Conservation (phyloP, 2,329 filamentous ascomycete species). For the Aspergillus vadensis region DNA sequence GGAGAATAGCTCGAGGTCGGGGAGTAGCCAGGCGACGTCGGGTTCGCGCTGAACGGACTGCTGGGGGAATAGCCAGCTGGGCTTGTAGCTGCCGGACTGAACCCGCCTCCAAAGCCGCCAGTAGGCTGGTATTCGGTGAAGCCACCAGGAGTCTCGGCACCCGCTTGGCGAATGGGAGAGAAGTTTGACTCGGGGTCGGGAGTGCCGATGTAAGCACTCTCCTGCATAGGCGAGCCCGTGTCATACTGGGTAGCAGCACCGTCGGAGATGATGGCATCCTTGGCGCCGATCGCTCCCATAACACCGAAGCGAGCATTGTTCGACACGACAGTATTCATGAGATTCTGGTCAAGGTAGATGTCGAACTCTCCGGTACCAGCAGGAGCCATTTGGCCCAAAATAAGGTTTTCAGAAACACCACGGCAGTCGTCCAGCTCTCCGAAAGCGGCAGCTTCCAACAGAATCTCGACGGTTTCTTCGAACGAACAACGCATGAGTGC, state of each 20-base stretch:
- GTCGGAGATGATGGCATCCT: conserved; percentile 69
- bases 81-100: conserved; percentile 69
- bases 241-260: conserved; percentile 96
- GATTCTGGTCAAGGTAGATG: conserved; percentile 86
- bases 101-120: conserved; percentile 62
- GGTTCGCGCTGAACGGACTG: conserved; percentile 74
- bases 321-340: conserved; percentile 92
- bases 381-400: conserved; percentile 94
- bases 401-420: conserved; percentile 98
- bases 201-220: conserved; percentile 64
- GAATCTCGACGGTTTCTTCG: conserved; percentile 97
- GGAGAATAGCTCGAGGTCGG: conserved; percentile 69
- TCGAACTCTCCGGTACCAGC: conserved; percentile 98
- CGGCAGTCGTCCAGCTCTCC: conserved; percentile 97
- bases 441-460: conserved; percentile 90
- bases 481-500: conserved; percentile 99
- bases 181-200: conserved; percentile 63
- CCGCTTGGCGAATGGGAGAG: conserved; percentile 74
- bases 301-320: conserved; percentile 86
- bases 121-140: conserved; percentile 68
- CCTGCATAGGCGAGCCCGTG: conserved; percentile 63
- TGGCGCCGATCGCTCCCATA: conserved; percentile 76
- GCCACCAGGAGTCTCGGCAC: conserved; percentile 59
- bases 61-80: conserved; percentile 66
- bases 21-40: conserved; percentile 69